Evolutionary conservation across 768 basidiomycete species (phyloP).

Genomic region (Podaxis mareebaensis): DNA sequence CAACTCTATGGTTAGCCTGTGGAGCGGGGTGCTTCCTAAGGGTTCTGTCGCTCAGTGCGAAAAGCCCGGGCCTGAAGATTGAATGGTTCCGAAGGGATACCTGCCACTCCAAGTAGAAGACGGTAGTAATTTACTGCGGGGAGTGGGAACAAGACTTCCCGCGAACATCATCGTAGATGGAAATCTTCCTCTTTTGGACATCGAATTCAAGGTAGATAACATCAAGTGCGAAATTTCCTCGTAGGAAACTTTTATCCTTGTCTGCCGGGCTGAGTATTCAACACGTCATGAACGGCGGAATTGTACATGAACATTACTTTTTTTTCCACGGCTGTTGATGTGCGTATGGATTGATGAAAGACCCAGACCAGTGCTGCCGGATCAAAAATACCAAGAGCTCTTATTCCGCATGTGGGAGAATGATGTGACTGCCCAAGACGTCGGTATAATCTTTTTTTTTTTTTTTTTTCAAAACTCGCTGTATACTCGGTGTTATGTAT

Average conservation of each 20-base stretch:
- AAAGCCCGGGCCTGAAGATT: not conserved
- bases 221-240: not conserved
- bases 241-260: not conserved
- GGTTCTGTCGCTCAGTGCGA: not conserved
- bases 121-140: not conserved
- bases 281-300: too few relatives aligned
- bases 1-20: not conserved
- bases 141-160: not conserved
- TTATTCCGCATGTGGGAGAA: conserved; percentile 1
- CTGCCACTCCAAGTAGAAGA: not conserved
- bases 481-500: conserved; percentile 9
- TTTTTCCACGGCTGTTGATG: conserved; percentile 5
- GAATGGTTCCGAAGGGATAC: not conserved
- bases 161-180: not conserved
- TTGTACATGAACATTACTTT: not conserved
- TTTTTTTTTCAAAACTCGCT: conserved; percentile 7
- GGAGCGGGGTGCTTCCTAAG: not conserved
- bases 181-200: not conserved
- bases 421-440: conserved; percentile 3
- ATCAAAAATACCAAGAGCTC: conserved; percentile 15
- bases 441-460: not conserved
- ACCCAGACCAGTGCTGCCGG: not conserved
- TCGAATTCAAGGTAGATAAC: not conserved
- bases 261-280: too few relatives aligned
- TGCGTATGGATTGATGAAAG: not conserved